Percentiles rank a stretch among this genome's conserved stretches.
These are phyloP conservation scores for Chlorella ohadii DNA, from an alignment of 139 green algal genomes.

Conservation along the genomic window DNA sequence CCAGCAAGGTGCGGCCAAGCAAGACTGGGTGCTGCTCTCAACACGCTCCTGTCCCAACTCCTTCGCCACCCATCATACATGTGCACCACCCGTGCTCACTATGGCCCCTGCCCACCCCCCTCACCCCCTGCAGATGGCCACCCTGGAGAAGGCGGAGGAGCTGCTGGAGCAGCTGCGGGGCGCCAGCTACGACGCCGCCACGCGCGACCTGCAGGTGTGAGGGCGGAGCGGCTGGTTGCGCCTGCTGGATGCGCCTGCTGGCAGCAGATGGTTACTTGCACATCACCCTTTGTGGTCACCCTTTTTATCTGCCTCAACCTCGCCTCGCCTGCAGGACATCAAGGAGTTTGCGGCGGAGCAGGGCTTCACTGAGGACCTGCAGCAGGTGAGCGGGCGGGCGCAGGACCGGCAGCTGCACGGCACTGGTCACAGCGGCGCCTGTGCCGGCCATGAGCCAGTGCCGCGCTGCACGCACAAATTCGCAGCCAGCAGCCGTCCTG, in stretches of 20 bases:
- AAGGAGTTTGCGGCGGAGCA: constrained; percentile 52
- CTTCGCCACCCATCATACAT: no score
- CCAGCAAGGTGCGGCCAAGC: constrained; percentile 84
- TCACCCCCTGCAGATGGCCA: constrained; percentile 92
- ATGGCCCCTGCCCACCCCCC: neutral
- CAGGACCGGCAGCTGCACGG: no score
- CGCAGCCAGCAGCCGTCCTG: no score
- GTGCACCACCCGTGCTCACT: no score
- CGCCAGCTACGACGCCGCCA: constrained; percentile 66
- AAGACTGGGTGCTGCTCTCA: no score
- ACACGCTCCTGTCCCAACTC: no score
- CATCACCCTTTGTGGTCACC: no score
- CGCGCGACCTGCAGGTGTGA: constrained; percentile 68
- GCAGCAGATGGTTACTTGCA: no score
- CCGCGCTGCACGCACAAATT: neutral
- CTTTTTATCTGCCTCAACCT: no score
- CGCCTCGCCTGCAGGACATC: constrained; percentile 62
- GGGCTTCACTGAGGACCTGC: constrained; percentile 59
- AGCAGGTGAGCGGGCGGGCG: constrained; percentile 42
- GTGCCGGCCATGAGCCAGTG: neutral
- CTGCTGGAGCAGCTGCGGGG: constrained; percentile 94
- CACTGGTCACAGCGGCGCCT: no score
- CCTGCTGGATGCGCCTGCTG: neutral
- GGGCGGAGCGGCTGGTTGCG: no score
- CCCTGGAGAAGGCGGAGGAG: constrained; percentile 72